Percentiles rank a stretch among this genome's conserved stretches.
Evolutionary conservation across 2,329 filamentous ascomycete genomes (phyloP).

Genomic region (Byssochlamys sp.): DNA sequence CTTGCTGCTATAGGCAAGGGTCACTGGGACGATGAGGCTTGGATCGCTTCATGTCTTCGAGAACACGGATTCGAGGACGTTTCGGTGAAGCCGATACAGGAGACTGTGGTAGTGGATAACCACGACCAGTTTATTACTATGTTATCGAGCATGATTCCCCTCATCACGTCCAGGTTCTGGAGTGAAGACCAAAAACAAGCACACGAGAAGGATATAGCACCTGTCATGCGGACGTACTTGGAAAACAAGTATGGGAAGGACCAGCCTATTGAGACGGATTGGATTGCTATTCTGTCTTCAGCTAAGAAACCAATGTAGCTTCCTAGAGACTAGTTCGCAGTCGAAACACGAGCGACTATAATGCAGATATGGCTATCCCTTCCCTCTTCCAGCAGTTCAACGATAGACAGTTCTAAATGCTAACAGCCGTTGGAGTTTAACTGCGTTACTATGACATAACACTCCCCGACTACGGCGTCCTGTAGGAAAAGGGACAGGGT

Average conservation of each 20-base stretch:
- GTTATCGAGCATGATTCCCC: conserved; percentile 11
- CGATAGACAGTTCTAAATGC: not conserved
- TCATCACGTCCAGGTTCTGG: conserved; percentile 19
- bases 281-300: conserved; percentile 21
- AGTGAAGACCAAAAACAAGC: conserved; percentile 17
- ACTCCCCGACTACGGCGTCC: not conserved
- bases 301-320: conserved; percentile 15
- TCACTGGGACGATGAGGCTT: conserved; percentile 15
- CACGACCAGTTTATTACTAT: conserved; percentile 3
- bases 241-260: conserved; percentile 15
- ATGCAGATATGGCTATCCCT: not conserved
- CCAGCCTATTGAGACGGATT: conserved; percentile 15
- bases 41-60: conserved; percentile 15
- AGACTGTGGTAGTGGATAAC: not conserved
- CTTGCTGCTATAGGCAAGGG: conserved; percentile 7
- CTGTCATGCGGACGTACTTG: conserved; percentile 15
- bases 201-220: conserved; percentile 10
- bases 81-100: conserved; percentile 11
- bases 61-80: conserved; percentile 17
- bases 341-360: not conserved
- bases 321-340: not conserved
- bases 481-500: not conserved
- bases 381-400: not conserved
- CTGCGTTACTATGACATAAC: not conserved
- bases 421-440: not conserved